These are phyloP conservation scores for Ceratocystis colombiana DNA, from an alignment of 2,329 filamentous ascomycete species.

Conservation along the genomic window DNA sequence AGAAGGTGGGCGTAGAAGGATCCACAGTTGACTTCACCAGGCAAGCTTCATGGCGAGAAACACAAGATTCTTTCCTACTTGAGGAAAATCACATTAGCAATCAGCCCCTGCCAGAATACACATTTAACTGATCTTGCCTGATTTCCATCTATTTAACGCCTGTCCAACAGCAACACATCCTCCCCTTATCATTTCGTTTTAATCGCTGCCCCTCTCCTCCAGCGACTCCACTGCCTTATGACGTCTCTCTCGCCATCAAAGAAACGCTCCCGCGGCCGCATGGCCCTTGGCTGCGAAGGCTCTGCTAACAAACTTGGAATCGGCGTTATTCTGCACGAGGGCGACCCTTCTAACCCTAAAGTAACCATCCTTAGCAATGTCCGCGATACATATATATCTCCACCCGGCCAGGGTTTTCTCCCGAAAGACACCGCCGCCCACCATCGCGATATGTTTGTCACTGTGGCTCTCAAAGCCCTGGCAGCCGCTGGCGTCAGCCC, in stretches of 20 bases:
- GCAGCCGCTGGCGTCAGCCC: constrained; percentile 53
- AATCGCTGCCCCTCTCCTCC: background rate
- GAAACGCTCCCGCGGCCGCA: constrained; percentile 32
- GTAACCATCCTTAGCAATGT: constrained; percentile 72
- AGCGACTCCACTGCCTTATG: background rate
- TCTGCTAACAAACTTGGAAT: constrained; percentile 97
- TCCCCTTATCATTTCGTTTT: background rate
- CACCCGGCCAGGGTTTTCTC: constrained; percentile 86
- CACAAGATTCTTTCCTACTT: background rate
- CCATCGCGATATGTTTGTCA: constrained; percentile 76
- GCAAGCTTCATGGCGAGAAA: background rate
- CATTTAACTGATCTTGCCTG: too few species aligned
- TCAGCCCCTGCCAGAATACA: too few species aligned
- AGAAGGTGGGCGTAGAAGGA: constrained; percentile 16
- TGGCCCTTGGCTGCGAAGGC: constrained; percentile 63
- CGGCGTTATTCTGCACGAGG: constrained; percentile 74
- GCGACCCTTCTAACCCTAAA: constrained; percentile 43
- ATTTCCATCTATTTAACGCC: too few species aligned
- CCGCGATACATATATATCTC: constrained; percentile 84
- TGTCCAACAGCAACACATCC: background rate
- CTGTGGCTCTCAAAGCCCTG: constrained; percentile 70
- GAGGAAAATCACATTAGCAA: background rate
- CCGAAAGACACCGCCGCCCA: constrained; percentile 93
- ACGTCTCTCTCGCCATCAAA: constrained; percentile 28
- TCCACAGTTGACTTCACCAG: constrained; percentile 21